Conservation (phyloP, 2,329 filamentous ascomycete species). For the Alternaria brassicicola region DNA sequence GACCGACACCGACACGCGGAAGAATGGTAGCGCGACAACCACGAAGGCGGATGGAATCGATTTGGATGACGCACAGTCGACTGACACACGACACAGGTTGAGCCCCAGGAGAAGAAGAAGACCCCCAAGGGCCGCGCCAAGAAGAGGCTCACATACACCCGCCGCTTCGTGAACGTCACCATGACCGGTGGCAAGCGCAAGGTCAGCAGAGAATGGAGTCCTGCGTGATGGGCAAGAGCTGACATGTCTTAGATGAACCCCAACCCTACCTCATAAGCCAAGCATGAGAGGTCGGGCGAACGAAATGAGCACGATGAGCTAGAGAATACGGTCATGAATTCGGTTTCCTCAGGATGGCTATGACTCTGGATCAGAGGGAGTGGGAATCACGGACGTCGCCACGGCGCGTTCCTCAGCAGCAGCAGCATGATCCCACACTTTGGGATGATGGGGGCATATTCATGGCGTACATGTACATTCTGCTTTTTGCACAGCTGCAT, state of each 20-base stretch:
- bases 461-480: conserved; percentile 50
- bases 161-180: conserved; percentile 98
- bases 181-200: conserved; percentile 98
- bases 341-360: conserved; percentile 45
- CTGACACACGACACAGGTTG: conserved; percentile 65
- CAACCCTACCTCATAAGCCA: conserved; percentile 73
- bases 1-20: neutral
- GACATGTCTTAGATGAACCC: conserved; percentile 73
- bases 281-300: conserved; percentile 27
- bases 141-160: conserved; percentile 95
- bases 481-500: conserved; percentile 44
- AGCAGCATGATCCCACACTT: conserved; percentile 41
- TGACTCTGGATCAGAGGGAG: conserved; percentile 50
- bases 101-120: conserved; percentile 95
- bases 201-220: conserved; percentile 61
- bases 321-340: conserved; percentile 45
- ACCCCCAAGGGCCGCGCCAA: conserved; percentile 94
- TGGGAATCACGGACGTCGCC: conserved; percentile 41
- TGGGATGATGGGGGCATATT: conserved; percentile 50
- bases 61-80: neutral
- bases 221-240: conserved; percentile 9
- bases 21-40: neutral
- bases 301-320: conserved; percentile 42
- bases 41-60: neutral
- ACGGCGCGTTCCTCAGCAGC: conserved; percentile 37